A percentile compares a stretch with the other conserved stretches of the same genome.
Evolutionary conservation across 73 alveolate species (phyloP).

Genomic region (Urostyla sp.): DNA sequence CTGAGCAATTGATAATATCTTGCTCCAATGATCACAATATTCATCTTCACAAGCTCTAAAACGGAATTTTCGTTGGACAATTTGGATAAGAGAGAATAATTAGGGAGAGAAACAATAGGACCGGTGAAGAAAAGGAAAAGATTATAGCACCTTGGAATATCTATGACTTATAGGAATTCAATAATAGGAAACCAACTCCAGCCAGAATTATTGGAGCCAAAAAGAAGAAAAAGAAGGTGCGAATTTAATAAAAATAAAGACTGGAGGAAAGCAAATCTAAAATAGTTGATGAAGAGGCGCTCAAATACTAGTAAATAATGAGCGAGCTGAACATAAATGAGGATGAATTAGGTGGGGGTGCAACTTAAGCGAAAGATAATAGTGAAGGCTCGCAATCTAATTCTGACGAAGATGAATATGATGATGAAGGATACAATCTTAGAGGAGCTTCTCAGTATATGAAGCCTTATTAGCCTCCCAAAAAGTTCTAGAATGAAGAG

Average conservation of each 20-base stretch:
- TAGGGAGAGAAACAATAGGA: too few species aligned
- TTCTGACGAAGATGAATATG: slow-evolving; percentile 36
- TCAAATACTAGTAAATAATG: too few species aligned
- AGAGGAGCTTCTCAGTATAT: slow-evolving; percentile 64
- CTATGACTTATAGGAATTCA: slow-evolving; percentile 43
- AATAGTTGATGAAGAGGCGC: too few species aligned
- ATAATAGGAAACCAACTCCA: slow-evolving; percentile 18
- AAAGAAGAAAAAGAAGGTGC: slow-evolving; percentile 9
- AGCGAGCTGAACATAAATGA: too few species aligned
- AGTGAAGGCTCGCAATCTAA: too few species aligned
- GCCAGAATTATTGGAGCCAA: neutral
- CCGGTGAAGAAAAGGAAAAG: too few species aligned
- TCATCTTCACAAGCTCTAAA: slow-evolving; percentile 56
- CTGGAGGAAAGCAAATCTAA: too few species aligned
- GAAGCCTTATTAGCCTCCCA: slow-evolving; percentile 28
- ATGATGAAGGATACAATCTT: slow-evolving; percentile 49
- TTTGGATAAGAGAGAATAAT: slow-evolving; percentile 48
- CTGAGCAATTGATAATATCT: slow-evolving; percentile 52
- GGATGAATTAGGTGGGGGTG: too few species aligned
- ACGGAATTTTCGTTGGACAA: slow-evolving; percentile 68
- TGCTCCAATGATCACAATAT: slow-evolving; percentile 68
- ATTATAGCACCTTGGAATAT: too few species aligned
- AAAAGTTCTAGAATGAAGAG: slow-evolving; percentile 44
- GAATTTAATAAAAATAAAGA: slow-evolving; percentile 28
- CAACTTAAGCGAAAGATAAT: too few species aligned